These are phyloP conservation scores for Candida gorgasii DNA, from an alignment of 805 yeast genomes.

Conservation along the genomic window DNA sequence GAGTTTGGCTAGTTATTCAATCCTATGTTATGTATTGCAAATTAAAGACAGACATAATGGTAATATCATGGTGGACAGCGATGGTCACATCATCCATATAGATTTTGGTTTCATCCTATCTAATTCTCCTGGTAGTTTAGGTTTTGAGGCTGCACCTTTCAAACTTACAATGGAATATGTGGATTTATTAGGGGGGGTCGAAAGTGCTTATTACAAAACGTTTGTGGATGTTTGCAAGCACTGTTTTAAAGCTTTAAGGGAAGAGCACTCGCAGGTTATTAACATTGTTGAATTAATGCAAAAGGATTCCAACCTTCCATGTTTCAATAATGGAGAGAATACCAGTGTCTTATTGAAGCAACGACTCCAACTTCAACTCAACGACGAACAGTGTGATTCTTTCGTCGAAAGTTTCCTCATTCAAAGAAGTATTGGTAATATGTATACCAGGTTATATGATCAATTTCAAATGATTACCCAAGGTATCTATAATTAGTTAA, in stretches of 20 bases:
- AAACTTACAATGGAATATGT: constrained; percentile 88
- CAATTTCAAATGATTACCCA: constrained; percentile 94
- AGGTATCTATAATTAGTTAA: constrained; percentile 81
- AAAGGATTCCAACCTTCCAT: constrained; percentile 84
- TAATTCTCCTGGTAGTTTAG: constrained; percentile 95
- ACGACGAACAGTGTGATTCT: constrained; percentile 68
- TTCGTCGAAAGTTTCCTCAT: constrained; percentile 80
- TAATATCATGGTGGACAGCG: constrained; percentile 93
- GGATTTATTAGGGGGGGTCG: constrained; percentile 81
- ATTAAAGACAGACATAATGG: constrained; percentile 97
- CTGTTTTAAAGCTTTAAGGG: constrained; percentile 73
- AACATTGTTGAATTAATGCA: constrained; percentile 93
- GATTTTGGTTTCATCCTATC: constrained; percentile 94
- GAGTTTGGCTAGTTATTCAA: constrained; percentile 89
- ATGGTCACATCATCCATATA: constrained; percentile 92
- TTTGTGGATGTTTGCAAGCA: constrained; percentile 66
- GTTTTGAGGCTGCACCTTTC: constrained; percentile 97
- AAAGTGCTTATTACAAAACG: constrained; percentile 56
- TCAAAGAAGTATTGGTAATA: constrained; percentile 79
- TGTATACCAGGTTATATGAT: constrained; percentile 90
- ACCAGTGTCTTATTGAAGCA: constrained; percentile 79
- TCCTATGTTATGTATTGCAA: constrained; percentile 85
- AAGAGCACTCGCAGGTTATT: constrained; percentile 70
- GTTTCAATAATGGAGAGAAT: constrained; percentile 84
- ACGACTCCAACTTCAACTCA: constrained; percentile 74